A percentile compares a stretch with the other conserved stretches of the same genome.
phyloP scores from a whole-genome alignment of 169 alveolate genomes.

The Plasmodium adleri region DNA sequence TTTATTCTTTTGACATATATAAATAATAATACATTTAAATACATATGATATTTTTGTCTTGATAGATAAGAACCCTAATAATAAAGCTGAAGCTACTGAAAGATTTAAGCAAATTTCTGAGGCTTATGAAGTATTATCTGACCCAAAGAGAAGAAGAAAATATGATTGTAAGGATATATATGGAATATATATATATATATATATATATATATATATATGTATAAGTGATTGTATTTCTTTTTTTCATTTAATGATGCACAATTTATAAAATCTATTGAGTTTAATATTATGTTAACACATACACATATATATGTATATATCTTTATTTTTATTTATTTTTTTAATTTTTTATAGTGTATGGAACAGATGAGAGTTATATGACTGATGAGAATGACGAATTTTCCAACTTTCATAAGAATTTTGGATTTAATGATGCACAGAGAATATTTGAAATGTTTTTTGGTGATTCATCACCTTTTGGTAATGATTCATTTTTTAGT shows the following conservation, averaged over 20 bases:
- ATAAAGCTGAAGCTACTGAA: constrained; percentile 82
- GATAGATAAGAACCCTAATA: constrained; percentile 79
- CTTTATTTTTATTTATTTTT: background rate
- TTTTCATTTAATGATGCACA: background rate
- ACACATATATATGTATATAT: background rate
- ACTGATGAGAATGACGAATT: constrained; percentile 56
- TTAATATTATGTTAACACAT: background rate
- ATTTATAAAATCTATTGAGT: constrained; percentile 5
- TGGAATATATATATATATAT: background rate
- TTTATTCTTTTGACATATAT: no score
- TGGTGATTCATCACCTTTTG: constrained; percentile 76
- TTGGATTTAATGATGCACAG: constrained; percentile 80
- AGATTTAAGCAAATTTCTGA: constrained; percentile 81
- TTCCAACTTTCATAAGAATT: constrained; percentile 71
- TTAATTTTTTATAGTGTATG: constrained; percentile 20
- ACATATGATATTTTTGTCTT: background rate
- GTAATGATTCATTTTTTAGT: constrained; percentile 61
- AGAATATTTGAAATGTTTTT: constrained; percentile 81
- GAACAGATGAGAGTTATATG: constrained; percentile 50
- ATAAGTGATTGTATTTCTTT: background rate
- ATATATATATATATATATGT: constrained; percentile 1
- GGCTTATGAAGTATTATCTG: constrained; percentile 85
- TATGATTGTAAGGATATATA: constrained; percentile 78
- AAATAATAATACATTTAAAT: no score
- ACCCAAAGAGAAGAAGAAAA: constrained; percentile 78